A percentile compares a stretch with the other conserved stretches of the same genome.
phyloP scores from a whole-genome alignment of 169 alveolate genomes.

The Miamiensis avidus region DNA sequence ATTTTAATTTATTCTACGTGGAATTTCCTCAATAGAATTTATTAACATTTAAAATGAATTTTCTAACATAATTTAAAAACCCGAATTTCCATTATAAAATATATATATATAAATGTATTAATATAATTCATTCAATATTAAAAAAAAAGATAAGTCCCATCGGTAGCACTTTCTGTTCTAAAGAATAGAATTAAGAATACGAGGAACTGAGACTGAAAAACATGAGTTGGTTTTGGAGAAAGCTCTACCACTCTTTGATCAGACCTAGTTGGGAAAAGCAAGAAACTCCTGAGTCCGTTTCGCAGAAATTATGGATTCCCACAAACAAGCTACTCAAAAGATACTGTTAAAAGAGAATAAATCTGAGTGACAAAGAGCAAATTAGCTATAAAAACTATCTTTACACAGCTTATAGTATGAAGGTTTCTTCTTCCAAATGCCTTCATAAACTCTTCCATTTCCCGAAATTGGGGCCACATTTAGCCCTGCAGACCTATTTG shows the following conservation, averaged over 20 bases:
- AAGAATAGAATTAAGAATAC: neutral
- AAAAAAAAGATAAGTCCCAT: neutral
- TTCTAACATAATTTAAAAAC: too few relatives aligned
- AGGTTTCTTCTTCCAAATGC: neutral
- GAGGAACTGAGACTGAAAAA: neutral
- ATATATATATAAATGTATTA: too few relatives aligned
- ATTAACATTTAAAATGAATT: too few relatives aligned
- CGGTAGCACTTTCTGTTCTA: neutral
- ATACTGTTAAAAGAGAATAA: neutral
- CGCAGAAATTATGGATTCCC: neutral
- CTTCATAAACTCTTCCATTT: neutral
- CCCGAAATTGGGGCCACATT: neutral
- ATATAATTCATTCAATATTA: too few relatives aligned
- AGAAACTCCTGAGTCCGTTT: neutral
- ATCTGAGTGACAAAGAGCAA: neutral
- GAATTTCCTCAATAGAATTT: too few relatives aligned
- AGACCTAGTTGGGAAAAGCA: neutral
- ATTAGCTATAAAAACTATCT: too few relatives aligned
- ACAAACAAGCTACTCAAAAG: too few relatives aligned
- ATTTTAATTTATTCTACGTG: too few relatives aligned
- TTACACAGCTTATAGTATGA: neutral
- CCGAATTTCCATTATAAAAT: too few relatives aligned
- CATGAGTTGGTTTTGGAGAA: neutral
- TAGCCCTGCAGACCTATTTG: neutral
- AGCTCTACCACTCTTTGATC: too few relatives aligned